A percentile compares a stretch with the other conserved stretches of the same genome.
phyloP scores from a whole-genome alignment of 2,329 filamentous ascomycete genomes.

The Epichloe scottii region DNA sequence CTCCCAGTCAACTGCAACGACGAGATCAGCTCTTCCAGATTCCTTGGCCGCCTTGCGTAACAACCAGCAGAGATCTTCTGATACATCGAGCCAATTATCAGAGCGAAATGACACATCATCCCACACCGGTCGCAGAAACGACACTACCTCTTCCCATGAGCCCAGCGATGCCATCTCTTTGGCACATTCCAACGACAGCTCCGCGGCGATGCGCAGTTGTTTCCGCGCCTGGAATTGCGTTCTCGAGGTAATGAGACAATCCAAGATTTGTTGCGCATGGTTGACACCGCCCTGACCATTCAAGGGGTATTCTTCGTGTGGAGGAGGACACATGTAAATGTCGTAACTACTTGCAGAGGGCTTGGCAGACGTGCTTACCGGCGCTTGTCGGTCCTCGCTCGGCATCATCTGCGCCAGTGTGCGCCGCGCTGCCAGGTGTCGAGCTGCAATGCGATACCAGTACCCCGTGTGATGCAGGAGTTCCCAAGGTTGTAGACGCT shows the following conservation, averaged over 20 bases:
- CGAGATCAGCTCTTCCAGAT: conserved; percentile 38
- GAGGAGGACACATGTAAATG: conserved; percentile 53
- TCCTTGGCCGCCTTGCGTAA: conserved; percentile 43
- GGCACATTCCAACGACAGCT: conserved; percentile 44
- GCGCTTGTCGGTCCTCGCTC: conserved; percentile 41
- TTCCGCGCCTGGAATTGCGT: conserved; percentile 40
- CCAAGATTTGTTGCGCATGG: conserved; percentile 42
- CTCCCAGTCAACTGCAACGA: conserved; percentile 54
- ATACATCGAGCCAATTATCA: conserved; percentile 47
- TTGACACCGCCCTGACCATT: conserved; percentile 34
- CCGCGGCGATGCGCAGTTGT: conserved; percentile 40
- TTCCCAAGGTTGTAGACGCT: conserved; percentile 51
- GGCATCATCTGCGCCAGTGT: conserved; percentile 43
- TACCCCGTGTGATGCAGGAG: conserved; percentile 53
- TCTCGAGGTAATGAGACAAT: conserved; percentile 37
- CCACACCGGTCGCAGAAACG: conserved; percentile 45
- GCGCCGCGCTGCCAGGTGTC: conserved; percentile 41
- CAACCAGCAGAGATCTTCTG: conserved; percentile 50
- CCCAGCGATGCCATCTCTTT: conserved; percentile 39
- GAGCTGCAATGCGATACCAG: conserved; percentile 50
- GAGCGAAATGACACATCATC: conserved; percentile 40
- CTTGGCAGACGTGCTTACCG: conserved; percentile 33
- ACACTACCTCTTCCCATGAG: conserved; percentile 41
- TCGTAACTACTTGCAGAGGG: conserved; percentile 44
- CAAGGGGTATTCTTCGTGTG: conserved; percentile 46